Evolutionary conservation across 2,329 filamentous ascomycete species (phyloP).

Genomic region (Harringtonia aguacate): DNA sequence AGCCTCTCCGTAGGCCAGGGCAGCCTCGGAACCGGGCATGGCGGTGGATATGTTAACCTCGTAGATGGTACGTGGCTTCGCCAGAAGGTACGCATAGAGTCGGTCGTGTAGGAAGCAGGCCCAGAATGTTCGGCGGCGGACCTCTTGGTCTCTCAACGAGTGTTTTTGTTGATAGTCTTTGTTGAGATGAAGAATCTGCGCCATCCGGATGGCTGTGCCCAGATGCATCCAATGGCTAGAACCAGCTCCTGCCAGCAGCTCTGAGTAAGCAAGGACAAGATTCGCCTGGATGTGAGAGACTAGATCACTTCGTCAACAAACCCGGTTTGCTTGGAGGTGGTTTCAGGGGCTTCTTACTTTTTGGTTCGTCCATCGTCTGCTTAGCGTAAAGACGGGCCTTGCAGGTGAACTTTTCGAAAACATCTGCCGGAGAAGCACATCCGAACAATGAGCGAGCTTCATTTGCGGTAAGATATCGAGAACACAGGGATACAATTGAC

Average conservation of each 20-base stretch:
- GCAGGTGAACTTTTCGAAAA: conserved; percentile 1
- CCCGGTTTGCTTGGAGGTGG: not conserved
- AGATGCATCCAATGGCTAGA: conserved; percentile 14
- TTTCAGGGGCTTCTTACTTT: not conserved
- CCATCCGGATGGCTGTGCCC: conserved; percentile 15
- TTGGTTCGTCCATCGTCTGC: conserved; percentile 5
- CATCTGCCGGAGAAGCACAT: no score
- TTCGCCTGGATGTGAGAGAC: conserved; percentile 12
- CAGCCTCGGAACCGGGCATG: conserved; percentile 10
- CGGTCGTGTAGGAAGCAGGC: conserved; percentile 8
- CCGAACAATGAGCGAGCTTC: no score
- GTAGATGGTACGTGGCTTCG: conserved; percentile 8
- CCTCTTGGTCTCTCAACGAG: conserved; percentile 12
- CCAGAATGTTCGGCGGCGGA: conserved; percentile 7
- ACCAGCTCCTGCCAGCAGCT: conserved; percentile 13
- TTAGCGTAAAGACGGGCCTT: not conserved
- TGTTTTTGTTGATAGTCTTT: conserved; percentile 15
- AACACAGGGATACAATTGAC: conserved; percentile 7
- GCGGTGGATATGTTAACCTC: conserved; percentile 5
- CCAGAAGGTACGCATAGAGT: conserved; percentile 5
- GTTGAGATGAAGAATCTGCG: conserved; percentile 16
- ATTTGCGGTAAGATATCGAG: conserved; percentile 3
- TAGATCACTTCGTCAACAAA: no score
- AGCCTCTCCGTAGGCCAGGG: conserved; percentile 10
- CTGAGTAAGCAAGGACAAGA: conserved; percentile 12